Percentiles rank a stretch among this genome's conserved stretches.
phyloP scores from a whole-genome alignment of 768 basidiomycete genomes.

The Russula earlei region DNA sequence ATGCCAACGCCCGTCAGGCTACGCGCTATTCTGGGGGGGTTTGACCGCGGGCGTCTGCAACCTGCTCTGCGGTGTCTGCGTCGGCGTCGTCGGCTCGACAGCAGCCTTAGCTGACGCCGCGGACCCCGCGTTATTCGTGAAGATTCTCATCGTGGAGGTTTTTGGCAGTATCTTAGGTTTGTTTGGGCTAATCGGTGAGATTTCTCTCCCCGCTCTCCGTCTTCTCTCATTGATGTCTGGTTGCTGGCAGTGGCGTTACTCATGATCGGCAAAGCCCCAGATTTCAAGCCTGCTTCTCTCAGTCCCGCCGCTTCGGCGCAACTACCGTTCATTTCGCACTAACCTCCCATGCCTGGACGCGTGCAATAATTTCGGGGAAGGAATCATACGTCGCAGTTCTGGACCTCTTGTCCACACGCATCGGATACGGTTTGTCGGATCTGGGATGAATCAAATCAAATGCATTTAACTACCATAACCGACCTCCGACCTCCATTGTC shows the following conservation, averaged over 20 bases:
- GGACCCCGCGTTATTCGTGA: slow-evolving; percentile 90
- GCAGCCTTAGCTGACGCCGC: slow-evolving; percentile 94
- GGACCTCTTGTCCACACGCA: not conserved
- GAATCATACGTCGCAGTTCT: not conserved
- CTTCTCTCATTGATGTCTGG: not conserved
- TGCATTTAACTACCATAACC: not conserved
- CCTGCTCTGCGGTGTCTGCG: slow-evolving; percentile 86
- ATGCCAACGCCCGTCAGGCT: slow-evolving; percentile 41
- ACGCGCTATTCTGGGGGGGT: slow-evolving; percentile 94
- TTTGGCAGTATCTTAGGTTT: slow-evolving; percentile 87
- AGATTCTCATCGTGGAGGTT: slow-evolving; percentile 93
- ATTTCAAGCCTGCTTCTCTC: slow-evolving; percentile 38
- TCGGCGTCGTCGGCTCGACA: slow-evolving; percentile 91
- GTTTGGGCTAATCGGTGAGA: slow-evolving; percentile 86
- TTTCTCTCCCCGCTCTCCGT: not conserved
- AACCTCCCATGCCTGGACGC: not conserved
- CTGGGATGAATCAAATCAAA: not conserved
- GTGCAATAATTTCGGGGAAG: not conserved
- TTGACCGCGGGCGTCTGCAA: slow-evolving; percentile 92
- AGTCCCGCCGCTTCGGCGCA: not conserved
- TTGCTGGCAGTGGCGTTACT: slow-evolving; percentile 59
- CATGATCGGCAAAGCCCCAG: slow-evolving; percentile 58
- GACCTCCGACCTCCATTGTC: not conserved
- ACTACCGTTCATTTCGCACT: slow-evolving; percentile 3
- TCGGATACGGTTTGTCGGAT: not conserved